phyloP scores from a whole-genome alignment of 495 filamentous ascomycete species.

The Podospora anserina region DNA sequence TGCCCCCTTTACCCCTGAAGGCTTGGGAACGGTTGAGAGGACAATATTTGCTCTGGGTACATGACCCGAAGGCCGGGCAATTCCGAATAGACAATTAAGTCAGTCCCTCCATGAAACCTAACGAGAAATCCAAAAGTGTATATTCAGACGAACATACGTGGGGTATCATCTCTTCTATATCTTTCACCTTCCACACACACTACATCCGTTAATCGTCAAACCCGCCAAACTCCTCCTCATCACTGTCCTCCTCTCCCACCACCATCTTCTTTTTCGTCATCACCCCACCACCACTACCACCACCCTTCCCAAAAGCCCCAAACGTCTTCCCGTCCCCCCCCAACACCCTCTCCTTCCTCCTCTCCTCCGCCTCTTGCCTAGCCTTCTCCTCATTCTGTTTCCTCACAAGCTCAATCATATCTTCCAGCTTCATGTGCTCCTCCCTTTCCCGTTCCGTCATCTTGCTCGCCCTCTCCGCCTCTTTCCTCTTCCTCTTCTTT shows the following conservation, averaged over 20 bases:
- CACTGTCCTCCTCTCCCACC: constrained; percentile 22
- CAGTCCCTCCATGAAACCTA: no score
- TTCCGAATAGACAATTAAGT: no score
- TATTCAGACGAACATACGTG: background rate
- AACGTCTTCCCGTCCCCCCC: constrained; percentile 52
- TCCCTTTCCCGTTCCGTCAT: constrained; percentile 73
- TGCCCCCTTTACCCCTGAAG: no score
- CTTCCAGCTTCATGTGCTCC: constrained; percentile 66
- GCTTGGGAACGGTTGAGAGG: no score
- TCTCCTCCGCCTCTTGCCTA: constrained; percentile 30
- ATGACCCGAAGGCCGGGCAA: no score
- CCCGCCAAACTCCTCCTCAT: constrained; percentile 47
- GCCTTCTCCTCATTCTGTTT: constrained; percentile 50
- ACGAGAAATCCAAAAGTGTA: no score
- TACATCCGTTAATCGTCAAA: constrained; percentile 36
- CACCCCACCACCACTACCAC: background rate
- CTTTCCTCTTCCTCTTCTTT: constrained; percentile 67
- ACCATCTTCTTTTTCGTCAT: constrained; percentile 41
- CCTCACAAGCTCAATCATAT: constrained; percentile 68
- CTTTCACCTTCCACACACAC: background rate
- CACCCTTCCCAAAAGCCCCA: background rate
- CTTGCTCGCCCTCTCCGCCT: constrained; percentile 61
- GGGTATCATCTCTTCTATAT: constrained; percentile 6
- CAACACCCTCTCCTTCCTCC: constrained; percentile 3
- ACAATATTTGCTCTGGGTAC: no score